Percentiles rank a stretch among this genome's conserved stretches.
These are phyloP conservation scores for Sclerotinia subarctica DNA, from an alignment of 2,329 filamentous ascomycete species.

Conservation along the genomic window DNA sequence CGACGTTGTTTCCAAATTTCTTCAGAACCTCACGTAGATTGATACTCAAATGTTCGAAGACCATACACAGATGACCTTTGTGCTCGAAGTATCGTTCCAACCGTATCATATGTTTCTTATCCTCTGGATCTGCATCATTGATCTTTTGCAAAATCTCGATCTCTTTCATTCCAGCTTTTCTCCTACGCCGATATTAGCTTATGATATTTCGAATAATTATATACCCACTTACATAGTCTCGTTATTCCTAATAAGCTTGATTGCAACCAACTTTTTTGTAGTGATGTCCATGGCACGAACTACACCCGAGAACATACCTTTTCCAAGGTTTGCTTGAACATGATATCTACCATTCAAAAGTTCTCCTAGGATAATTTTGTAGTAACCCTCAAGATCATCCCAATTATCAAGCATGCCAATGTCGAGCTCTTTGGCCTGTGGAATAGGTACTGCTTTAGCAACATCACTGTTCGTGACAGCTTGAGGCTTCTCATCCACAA, in stretches of 20 bases:
- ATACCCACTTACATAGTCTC: constrained; percentile 64
- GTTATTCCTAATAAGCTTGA: constrained; percentile 98
- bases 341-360: constrained; percentile 86
- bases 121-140: constrained; percentile 78
- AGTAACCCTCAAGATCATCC: constrained; percentile 94
- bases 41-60: constrained; percentile 91
- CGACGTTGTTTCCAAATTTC: constrained; percentile 92
- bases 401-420: constrained; percentile 84
- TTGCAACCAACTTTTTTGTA: constrained; percentile 75
- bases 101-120: constrained; percentile 87
- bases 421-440: constrained; percentile 55
- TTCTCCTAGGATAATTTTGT: constrained; percentile 90
- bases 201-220: not conserved
- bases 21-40: constrained; percentile 92
- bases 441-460: constrained; percentile 46
- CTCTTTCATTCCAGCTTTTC: constrained; percentile 89
- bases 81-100: constrained; percentile 88
- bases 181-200: constrained; percentile 41
- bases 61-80: constrained; percentile 92
- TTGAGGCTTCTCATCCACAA: constrained; percentile 39
- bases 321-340: constrained; percentile 80
- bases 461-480: constrained; percentile 43
- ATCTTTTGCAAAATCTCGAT: constrained; percentile 90
- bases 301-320: constrained; percentile 97
- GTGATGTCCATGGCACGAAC: constrained; percentile 78